These are phyloP conservation scores for Phanerochaete sordida DNA, from an alignment of 768 basidiomycete genomes.

Conservation along the genomic window DNA sequence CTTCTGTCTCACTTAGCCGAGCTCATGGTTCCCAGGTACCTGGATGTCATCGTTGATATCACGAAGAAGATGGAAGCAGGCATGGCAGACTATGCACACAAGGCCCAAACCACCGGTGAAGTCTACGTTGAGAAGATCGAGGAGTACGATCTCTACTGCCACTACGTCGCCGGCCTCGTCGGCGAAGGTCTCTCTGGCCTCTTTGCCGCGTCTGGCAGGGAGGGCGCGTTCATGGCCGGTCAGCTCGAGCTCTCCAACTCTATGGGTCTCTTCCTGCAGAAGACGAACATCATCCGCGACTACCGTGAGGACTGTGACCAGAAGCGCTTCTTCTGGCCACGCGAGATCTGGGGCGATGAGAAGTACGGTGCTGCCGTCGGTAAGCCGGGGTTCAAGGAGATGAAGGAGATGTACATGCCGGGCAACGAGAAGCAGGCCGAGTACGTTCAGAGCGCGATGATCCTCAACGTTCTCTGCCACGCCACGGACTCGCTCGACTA, in stretches of 20 bases:
- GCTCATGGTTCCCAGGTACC: slow-evolving; percentile 47
- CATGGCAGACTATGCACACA: slow-evolving; percentile 95
- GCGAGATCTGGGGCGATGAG: slow-evolving; percentile 74
- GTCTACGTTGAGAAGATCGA: slow-evolving; percentile 70
- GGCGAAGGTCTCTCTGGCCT: slow-evolving; percentile 92
- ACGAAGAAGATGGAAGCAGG: slow-evolving; percentile 84
- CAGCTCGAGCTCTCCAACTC: slow-evolving; percentile 90
- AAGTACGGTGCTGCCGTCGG: slow-evolving; percentile 45
- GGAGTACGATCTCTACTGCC: slow-evolving; percentile 97
- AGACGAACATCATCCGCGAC: slow-evolving; percentile 98
- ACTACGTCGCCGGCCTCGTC: slow-evolving; percentile 97
- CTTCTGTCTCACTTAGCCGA: slow-evolving; percentile 11
- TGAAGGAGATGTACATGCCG: slow-evolving; percentile 62
- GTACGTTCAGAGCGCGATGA: slow-evolving; percentile 85
- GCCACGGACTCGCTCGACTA: slow-evolving; percentile 87
- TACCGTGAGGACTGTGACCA: slow-evolving; percentile 88
- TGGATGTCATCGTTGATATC: slow-evolving; percentile 78
- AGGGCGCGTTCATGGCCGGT: slow-evolving; percentile 64
- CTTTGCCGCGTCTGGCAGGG: slow-evolving; percentile 83
- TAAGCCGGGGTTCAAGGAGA: slow-evolving; percentile 48
- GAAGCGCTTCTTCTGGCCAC: slow-evolving; percentile 89
- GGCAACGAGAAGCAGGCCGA: slow-evolving; percentile 61
- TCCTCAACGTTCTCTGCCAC: slow-evolving; percentile 84
- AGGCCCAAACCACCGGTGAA: slow-evolving; percentile 65
- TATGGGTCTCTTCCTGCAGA: slow-evolving; percentile 95